Evolutionary conservation across 2,329 filamentous ascomycete species (phyloP).

Genomic region (Metarhizium guizhouense): DNA sequence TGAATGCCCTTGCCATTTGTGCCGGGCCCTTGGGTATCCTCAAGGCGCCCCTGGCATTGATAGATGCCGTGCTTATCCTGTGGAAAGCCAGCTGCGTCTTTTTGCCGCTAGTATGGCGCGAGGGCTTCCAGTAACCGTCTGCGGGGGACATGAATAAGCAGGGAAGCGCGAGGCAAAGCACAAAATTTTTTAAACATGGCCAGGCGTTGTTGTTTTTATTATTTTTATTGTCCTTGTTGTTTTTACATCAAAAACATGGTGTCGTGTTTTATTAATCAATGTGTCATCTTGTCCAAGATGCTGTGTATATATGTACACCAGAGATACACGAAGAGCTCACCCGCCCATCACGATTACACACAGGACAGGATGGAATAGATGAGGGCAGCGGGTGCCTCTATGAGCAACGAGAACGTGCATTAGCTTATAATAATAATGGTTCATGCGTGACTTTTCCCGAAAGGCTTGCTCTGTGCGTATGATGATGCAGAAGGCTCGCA

Average conservation of each 20-base stretch:
- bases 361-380: background rate
- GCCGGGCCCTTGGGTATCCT: slow-evolving; percentile 28
- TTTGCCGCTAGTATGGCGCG: slow-evolving; percentile 68
- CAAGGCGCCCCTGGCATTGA: slow-evolving; percentile 48
- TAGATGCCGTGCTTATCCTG: slow-evolving; percentile 61
- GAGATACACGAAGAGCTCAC: background rate
- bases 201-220: background rate
- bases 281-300: background rate
- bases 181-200: background rate
- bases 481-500: too few species aligned
- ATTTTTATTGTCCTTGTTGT: too few species aligned
- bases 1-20: slow-evolving; percentile 33
- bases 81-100: slow-evolving; percentile 78
- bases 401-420: too few species aligned
- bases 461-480: too few species aligned
- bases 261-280: background rate
- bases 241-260: background rate
- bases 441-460: too few species aligned
- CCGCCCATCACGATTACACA: background rate
- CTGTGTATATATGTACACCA: background rate
- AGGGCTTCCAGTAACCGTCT: slow-evolving; percentile 32
- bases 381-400: too few species aligned
- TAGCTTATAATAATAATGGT: too few species aligned
- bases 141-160: too few species aligned
- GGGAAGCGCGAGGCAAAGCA: background rate